Base-by-base conservation (phyloP, 306 rosid genomes). In the Echinosophora koreensis region DNA sequence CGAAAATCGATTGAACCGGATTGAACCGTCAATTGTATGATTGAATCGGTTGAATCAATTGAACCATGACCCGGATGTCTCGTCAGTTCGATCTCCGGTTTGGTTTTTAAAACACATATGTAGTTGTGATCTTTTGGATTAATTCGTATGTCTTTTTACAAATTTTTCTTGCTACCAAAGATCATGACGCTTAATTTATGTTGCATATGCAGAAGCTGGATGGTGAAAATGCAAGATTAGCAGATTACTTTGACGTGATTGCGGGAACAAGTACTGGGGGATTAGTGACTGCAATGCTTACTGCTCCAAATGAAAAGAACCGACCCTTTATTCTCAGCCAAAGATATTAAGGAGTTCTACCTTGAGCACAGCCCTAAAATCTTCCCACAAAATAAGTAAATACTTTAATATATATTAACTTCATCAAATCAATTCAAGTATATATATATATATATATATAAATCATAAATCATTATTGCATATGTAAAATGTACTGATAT, bases 221-320 rank as follows among this genome's bases (percentile, higher is more conserved):
- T 28, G 93, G 96, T 17, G 81, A 85, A 22, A 73, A 88, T 46
- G 96, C 69, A 66, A 85, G 96, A 66, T 39, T 88, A 0, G 91
- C 87, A 1, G 93, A 90, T 16, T 90, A 90, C 50, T 87, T 90
- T 77, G 90, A 90, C 27, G 96, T 90, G 57, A 82, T 90, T 54
- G 58, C 93, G 0, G 96, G 93, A 49, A 90, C 93, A 46, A 90
- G 96, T 55, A 90, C 96, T 0, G 93, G 96, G 0, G 96, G 96
- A 30, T 80, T 90, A 57, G 85, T 90, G 34, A 85, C 96, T 4
- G 81, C 91, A 41, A 90, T 90, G 91, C 76, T 90, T 3, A 70
- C 93, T 8, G 62, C 93, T 5, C 96, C 91, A 14, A 66, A 90
- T 46, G 83, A 87, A 28, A 85, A 90, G 1, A 87, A 85, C n/a